Evolutionary conservation across 768 basidiomycete species (phyloP), one percentile per base, ranked within the genome.

Genomic region (Boletus rubescentipes): DNA sequence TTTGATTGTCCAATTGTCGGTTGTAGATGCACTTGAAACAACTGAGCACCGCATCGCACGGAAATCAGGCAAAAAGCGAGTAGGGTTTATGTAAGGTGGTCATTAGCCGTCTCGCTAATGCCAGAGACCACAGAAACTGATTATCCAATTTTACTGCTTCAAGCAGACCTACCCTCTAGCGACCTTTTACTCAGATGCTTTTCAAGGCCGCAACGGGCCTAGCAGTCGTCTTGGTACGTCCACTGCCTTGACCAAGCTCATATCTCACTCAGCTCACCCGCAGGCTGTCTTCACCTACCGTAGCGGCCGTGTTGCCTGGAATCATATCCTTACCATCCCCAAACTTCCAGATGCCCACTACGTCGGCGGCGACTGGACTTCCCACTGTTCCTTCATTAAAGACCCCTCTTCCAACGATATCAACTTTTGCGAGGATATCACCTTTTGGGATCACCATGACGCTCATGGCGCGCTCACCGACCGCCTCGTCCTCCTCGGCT

Each of bases 391-490:
- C 18, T 61, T 74, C 15, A 55, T 83, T 46, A 63, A 61, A 10
- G 73, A 76, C 39, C 64, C 63, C 3, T 50, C 67, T 29, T 67
- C 68, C 9, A 51, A 57, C 12, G 66, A 72, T 53, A 66, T 77
- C 48, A 67, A 65, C 11, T 72, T 79, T 58, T 89, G 88, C 64
- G 88, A 89, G 63, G 87, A 89, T 60, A 81, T 74, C 30, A 69
- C 73, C 2, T 82, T 84, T 54, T 89, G 87, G 87, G 84, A 87
- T 53, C 65, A 78, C n/a, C 70, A 70, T 46, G 77, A 79, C 56
- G 59, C 55, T 5, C 42, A 64, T 7, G 79, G 75, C 21, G 64
- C 66, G 6, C 63, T 78, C 29, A 58, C 69, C n/a, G 65, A 78
- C 50, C 79, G 80, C 48, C 70, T 74, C 26, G 67, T 87, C 8